Percentiles rank a stretch among this genome's conserved stretches.
These are phyloP conservation scores for Asterophora lycoperdoides DNA, from an alignment of 768 basidiomycete species.

Conservation along the genomic window DNA sequence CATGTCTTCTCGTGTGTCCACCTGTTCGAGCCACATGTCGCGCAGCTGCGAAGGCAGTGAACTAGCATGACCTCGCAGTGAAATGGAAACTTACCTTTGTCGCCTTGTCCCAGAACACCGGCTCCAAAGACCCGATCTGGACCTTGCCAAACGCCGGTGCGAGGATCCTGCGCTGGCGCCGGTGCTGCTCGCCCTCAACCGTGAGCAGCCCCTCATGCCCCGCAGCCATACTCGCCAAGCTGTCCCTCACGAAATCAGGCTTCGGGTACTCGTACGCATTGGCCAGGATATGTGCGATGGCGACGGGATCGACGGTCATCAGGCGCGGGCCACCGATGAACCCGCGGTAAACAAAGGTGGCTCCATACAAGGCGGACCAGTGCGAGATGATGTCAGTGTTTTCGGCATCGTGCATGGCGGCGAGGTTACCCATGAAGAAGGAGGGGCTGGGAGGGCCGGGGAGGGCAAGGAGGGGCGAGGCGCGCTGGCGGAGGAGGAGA, in stretches of 20 bases:
- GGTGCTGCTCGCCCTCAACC: slow-evolving; percentile 53
- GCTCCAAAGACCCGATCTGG: slow-evolving; percentile 46
- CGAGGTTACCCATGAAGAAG: slow-evolving; percentile 49
- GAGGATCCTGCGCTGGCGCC: slow-evolving; percentile 48
- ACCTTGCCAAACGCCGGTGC: slow-evolving; percentile 31
- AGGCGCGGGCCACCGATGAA: slow-evolving; percentile 51
- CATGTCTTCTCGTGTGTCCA: slow-evolving; percentile 17
- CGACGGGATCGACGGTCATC: slow-evolving; percentile 54
- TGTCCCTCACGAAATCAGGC: slow-evolving; percentile 52
- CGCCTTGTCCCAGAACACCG: slow-evolving; percentile 59
- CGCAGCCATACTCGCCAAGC: slow-evolving; percentile 46
- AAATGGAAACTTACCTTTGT: slow-evolving; percentile 35
- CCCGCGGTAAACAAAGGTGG: slow-evolving; percentile 49
- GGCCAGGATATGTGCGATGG: slow-evolving; percentile 53
- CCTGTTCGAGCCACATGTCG: slow-evolving; percentile 37
- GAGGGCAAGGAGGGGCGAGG: slow-evolving; percentile 46
- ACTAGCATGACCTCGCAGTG: neutral
- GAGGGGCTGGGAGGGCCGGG: slow-evolving; percentile 43
- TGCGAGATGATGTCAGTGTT: slow-evolving; percentile 43
- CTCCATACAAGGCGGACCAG: slow-evolving; percentile 45
- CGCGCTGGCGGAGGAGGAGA: slow-evolving; percentile 40
- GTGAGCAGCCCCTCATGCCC: slow-evolving; percentile 48
- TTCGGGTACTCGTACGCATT: slow-evolving; percentile 59
- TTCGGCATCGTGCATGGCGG: slow-evolving; percentile 54
- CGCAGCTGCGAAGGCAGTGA: slow-evolving; percentile 36